These are phyloP conservation scores for Aristolochia californica DNA, from an alignment of 164 flowering plant genomes.

Conservation along the genomic window DNA sequence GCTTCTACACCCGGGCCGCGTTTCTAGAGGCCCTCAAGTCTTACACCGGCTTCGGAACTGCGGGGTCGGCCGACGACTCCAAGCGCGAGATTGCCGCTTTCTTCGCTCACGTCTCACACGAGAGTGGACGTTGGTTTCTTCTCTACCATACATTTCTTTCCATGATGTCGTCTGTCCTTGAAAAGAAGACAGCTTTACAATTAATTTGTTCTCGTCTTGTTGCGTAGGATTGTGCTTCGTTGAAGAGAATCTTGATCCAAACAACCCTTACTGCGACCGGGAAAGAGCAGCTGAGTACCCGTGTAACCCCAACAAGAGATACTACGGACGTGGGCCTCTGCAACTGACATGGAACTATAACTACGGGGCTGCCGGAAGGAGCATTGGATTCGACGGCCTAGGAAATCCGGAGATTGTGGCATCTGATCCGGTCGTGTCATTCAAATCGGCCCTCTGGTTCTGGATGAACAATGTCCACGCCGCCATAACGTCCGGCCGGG, in stretches of 20 bases:
- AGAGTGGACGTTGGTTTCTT: conserved; percentile 23
- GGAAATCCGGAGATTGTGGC: conserved; percentile 28
- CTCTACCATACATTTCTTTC: no score
- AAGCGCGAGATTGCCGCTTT: conserved; percentile 38
- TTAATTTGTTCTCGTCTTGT: no score
- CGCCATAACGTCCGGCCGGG: conserved; percentile 19
- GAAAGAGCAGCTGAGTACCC: conserved; percentile 15
- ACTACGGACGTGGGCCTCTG: conserved; percentile 29
- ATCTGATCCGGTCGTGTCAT: conserved; percentile 14
- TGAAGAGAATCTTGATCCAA: conserved; percentile 26
- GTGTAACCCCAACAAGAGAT: conserved; percentile 19
- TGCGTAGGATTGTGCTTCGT: conserved; percentile 29
- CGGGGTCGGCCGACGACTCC: conserved; percentile 20
- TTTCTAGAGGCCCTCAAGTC: conserved; percentile 20
- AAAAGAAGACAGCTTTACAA: no score
- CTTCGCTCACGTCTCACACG: conserved; percentile 33
- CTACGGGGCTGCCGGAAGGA: conserved; percentile 26
- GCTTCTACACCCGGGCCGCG: conserved; percentile 20
- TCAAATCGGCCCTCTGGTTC: conserved; percentile 33
- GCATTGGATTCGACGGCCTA: conserved; percentile 28
- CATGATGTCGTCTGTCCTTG: no score
- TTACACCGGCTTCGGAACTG: conserved; percentile 23
- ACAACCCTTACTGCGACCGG: conserved; percentile 20
- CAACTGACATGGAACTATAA: conserved; percentile 34
- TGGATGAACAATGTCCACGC: conserved; percentile 32